Base-by-base conservation (phyloP, 2,329 filamentous ascomycete genomes). In the Tolypocladium amazonense region DNA sequence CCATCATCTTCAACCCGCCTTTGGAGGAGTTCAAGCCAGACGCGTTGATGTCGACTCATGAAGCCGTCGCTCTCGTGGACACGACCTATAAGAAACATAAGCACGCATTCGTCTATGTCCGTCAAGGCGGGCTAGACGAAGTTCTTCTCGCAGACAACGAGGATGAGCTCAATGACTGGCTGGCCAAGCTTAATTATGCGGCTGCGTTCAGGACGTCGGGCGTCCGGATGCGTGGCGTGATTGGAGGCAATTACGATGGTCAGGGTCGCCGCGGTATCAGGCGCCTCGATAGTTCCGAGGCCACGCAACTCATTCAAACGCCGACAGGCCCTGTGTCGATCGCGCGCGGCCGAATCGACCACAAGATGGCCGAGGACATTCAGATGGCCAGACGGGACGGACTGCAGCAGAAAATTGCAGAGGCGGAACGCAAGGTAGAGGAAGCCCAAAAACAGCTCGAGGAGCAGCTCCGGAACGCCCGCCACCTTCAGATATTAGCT, bases 151-250 rank as follows among this genome's bases (percentile, higher is more conserved):
- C 94, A 6, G 92, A 97, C 67, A 91, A 86, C 58, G 94, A 99
- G 67, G 79, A 85, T 1, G 94, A 99, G 67, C 87, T 96, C 81
- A 96, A 97, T 68, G 94, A 99, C 70, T 99, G 94, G 94, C 79
- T 99, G 35, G 90, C 89, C 9, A 94, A 96, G 69, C 82, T 99
- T 62, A 99, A 99, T 71, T 97, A 97, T 70, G 93, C 93, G 39
- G 92, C 94, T 11, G 90, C 94, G 0, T 97, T 97, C 72, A 85
- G 91, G 65, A 96, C 92, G 0, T 90, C 92, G 7, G 92, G 93
- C 15, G 91, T 97, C 7, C 85, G 91, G 52, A 95, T 96, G 80
- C 85, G 93, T 66, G 92, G 92, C 27, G 88, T 96, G 60, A 82
- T 94, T 58, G 92, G 90, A 15, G 88, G 88, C 7, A 87, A 88